Base-by-base conservation (phyloP, 495 filamentous ascomycete genomes). In the Trichoderma orchidacearum region DNA sequence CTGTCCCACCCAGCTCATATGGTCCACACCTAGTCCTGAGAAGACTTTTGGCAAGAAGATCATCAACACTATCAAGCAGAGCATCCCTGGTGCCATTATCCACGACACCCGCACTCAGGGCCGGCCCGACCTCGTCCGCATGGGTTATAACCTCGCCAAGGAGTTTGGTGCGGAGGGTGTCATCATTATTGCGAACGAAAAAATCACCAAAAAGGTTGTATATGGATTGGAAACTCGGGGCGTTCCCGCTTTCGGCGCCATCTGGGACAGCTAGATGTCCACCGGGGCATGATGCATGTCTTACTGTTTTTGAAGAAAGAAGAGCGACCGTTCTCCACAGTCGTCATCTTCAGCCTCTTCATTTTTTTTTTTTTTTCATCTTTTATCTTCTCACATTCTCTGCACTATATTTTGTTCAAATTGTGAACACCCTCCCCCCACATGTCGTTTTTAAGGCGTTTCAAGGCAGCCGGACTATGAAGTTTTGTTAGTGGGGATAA, bases 121-220 rank as follows among this genome's bases (percentile, higher is more conserved):
- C 18, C 65, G 75, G 38, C 75, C 76, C 2, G 75, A 80, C 62
- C 65, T 81, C 48, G 76, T 80, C 15, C 76, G 73, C 23, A 67
- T 87, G 61, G 76, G 80, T 25, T 85, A 81, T 56, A 64, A 72
- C 41, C 66, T 86, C 21, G 53, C 31, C 30, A 55, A 27, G 4
- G 23, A 27, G 15, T 55, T 55, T 55, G 31, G 31, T 31, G 53
- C 53, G 7, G 86, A 90, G 71, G 87, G 85, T 25, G 83, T 88
- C 35, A 82, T 87, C 66, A 76, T 89, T 54, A 87, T 92, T 63
- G 83, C 79, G 56, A 93, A 93, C 68, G 84, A 83, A 57, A 78
- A 71, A 57, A 70, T 89, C 52, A 91, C 87, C 41, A 72, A 75
- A 63, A 81, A 81, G 66, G 76, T 90, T 32, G 85, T 90, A 5